These are phyloP conservation scores for Chrysoporthe deuterocubensis DNA, from an alignment of 2,329 filamentous ascomycete species.

Conservation along the genomic window DNA sequence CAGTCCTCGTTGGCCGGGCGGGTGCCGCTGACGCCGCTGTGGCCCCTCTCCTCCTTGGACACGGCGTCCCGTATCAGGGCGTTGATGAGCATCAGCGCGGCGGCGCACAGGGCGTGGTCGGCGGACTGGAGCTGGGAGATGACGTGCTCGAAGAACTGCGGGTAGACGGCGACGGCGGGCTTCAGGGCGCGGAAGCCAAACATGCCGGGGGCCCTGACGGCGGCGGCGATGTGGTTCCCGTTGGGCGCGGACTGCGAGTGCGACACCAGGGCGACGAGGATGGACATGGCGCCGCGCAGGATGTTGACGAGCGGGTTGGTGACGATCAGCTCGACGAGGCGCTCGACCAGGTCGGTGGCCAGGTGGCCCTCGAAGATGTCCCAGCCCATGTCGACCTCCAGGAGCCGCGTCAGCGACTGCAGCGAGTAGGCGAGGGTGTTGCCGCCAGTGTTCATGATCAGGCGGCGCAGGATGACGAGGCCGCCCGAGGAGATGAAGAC, in stretches of 20 bases:
- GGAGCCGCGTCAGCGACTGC: conserved; percentile 81
- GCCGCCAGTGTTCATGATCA: conserved; percentile 83
- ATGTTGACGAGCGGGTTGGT: conserved; percentile 97
- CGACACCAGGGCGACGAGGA: conserved; percentile 89
- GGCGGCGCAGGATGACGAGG: conserved; percentile 75
- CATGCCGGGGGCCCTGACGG: conserved; percentile 54
- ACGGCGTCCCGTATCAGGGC: conserved; percentile 92
- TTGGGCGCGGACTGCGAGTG: conserved; percentile 68
- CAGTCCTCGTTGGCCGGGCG: conserved; percentile 68
- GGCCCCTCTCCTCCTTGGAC: conserved; percentile 66
- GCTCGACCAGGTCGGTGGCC: conserved; percentile 69
- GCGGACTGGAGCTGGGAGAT: conserved; percentile 90
- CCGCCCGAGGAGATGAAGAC: conserved; percentile 92
- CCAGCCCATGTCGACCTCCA: conserved; percentile 99
- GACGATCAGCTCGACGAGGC: conserved; percentile 90
- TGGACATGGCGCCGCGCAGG: conserved; percentile 93
- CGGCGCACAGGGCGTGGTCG: conserved; percentile 93
- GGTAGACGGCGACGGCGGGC: conserved; percentile 87
- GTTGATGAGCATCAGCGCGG: conserved; percentile 93
- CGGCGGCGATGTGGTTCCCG: conserved; percentile 35
- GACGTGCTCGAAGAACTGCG: conserved; percentile 92
- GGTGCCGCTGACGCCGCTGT: conserved; percentile 37
- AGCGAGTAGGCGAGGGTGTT: conserved; percentile 96
- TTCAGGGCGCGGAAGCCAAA: conserved; percentile 92
- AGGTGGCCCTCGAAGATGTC: conserved; percentile 73